These are phyloP conservation scores for Paraconiothyrium brasiliense DNA, from an alignment of 2,329 filamentous ascomycete genomes.

Conservation along the genomic window DNA sequence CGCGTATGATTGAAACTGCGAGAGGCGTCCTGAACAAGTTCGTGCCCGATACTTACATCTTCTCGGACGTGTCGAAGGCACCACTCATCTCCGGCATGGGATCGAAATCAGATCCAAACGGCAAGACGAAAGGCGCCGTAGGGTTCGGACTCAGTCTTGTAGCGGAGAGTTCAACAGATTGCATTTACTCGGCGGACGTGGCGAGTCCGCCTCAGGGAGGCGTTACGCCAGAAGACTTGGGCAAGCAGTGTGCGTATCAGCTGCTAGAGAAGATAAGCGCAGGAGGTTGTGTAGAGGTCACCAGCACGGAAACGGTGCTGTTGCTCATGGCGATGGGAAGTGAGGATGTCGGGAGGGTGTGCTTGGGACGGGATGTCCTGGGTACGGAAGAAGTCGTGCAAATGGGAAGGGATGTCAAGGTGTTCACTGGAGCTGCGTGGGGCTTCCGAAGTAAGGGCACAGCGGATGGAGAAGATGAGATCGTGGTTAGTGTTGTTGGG, in stretches of 20 bases:
- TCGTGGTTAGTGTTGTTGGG: conserved; percentile 91
- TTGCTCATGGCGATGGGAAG: conserved; percentile 98
- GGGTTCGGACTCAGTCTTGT: conserved; percentile 92
- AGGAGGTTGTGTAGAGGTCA: conserved; percentile 81
- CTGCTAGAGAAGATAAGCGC: conserved; percentile 82
- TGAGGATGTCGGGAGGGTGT: conserved; percentile 89
- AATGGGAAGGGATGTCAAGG: conserved; percentile 82
- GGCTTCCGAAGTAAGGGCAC: conserved; percentile 71
- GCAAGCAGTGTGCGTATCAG: conserved; percentile 87
- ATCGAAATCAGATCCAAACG: conserved; percentile 70
- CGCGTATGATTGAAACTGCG: conserved; percentile 91
- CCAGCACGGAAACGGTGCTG: conserved; percentile 78
- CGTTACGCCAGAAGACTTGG: conserved; percentile 87
- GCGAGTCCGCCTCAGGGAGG: conserved; percentile 79
- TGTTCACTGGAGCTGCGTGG: conserved; percentile 92
- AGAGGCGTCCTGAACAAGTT: conserved; percentile 85
- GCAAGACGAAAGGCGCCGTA: conserved; percentile 73
- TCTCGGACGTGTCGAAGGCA: conserved; percentile 71
- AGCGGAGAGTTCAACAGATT: conserved; percentile 88
- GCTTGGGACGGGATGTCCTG: conserved; percentile 82
- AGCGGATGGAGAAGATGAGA: conserved; percentile 68
- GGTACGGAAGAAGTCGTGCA: conserved; percentile 82
- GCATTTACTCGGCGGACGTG: conserved; percentile 88
- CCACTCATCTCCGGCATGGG: conserved; percentile 69
- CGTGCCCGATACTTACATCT: conserved; percentile 89